Conservation (phyloP, 768 basidiomycete species). For the Amanita polypyramis region DNA sequence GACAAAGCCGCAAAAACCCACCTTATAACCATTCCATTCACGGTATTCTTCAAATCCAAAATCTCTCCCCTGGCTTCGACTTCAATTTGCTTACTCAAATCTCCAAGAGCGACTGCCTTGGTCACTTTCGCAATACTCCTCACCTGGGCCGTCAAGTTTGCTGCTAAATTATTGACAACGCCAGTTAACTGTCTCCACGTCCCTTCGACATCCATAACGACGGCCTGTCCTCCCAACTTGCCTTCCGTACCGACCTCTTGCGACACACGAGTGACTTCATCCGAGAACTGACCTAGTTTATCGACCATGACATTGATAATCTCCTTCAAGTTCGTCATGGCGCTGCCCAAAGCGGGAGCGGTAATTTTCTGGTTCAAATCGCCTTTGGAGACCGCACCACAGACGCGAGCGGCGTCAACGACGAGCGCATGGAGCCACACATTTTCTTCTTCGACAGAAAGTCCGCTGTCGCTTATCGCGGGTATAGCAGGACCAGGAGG, state of each 20-base stretch:
- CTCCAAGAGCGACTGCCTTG: constrained; percentile 87
- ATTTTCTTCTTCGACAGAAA: constrained; percentile 33
- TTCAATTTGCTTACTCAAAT: constrained; percentile 83
- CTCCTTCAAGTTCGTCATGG: constrained; percentile 75
- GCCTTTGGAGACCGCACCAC: constrained; percentile 69
- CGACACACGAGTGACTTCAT: constrained; percentile 79
- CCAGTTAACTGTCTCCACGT: constrained; percentile 82
- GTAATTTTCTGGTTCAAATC: constrained; percentile 74
- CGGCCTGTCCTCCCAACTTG: constrained; percentile 79
- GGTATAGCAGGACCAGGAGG: not conserved
- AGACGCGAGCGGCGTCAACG: constrained; percentile 70
- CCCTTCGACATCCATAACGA: constrained; percentile 82
- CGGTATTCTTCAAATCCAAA: constrained; percentile 61
- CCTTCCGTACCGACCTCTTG: constrained; percentile 81
- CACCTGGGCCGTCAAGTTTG: constrained; percentile 72
- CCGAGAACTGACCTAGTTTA: constrained; percentile 77
- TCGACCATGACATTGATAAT: constrained; percentile 64
- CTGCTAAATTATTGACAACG: constrained; percentile 74
- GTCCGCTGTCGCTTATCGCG: constrained; percentile 4
- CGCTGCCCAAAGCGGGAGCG: constrained; percentile 66
- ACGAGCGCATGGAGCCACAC: constrained; percentile 77
- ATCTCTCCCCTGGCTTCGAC: constrained; percentile 91
- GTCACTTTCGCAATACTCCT: constrained; percentile 89
- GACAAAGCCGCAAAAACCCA: not conserved
- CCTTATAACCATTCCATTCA: constrained; percentile 50